phyloP scores from a whole-genome alignment of 768 basidiomycete genomes.

The Lentinula boryana region DNA sequence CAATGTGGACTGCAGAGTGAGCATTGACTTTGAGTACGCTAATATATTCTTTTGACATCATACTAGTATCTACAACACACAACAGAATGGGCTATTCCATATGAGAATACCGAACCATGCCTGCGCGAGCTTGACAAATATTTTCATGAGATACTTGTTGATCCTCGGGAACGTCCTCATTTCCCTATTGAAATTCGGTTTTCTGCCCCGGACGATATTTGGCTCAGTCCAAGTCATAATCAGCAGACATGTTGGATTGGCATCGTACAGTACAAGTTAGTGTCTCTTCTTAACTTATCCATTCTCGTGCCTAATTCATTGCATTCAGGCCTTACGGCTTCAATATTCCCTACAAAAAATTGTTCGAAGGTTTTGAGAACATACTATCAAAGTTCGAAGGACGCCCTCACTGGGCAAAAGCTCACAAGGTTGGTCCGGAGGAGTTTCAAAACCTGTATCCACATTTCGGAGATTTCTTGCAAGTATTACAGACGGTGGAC shows the following conservation, averaged over 20 bases:
- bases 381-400: constrained; percentile 69
- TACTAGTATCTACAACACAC: constrained; percentile 85
- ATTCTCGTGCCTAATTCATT: constrained; percentile 2
- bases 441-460: constrained; percentile 70
- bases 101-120: constrained; percentile 56
- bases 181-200: constrained; percentile 93
- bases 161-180: constrained; percentile 73
- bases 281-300: constrained; percentile 8
- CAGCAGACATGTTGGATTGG: constrained; percentile 89
- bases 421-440: constrained; percentile 66
- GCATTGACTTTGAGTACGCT: constrained; percentile 20
- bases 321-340: constrained; percentile 75
- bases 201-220: constrained; percentile 84
- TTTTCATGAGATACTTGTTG: constrained; percentile 59
- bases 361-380: constrained; percentile 72
- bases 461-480: constrained; percentile 69
- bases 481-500: constrained; percentile 65
- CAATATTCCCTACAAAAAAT: constrained; percentile 71
- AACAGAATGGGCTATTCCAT: constrained; percentile 91
- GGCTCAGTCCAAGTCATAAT: constrained; percentile 85
- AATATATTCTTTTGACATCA: not conserved
- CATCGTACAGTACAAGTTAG: constrained; percentile 95
- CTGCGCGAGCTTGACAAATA: constrained; percentile 67
- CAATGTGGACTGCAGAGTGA: constrained; percentile 88
- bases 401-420: constrained; percentile 95